Percentiles rank a stretch among this genome's conserved stretches.
Conservation (phyloP, 805 yeast genomes). For the Ogataea zsoltii region DNA sequence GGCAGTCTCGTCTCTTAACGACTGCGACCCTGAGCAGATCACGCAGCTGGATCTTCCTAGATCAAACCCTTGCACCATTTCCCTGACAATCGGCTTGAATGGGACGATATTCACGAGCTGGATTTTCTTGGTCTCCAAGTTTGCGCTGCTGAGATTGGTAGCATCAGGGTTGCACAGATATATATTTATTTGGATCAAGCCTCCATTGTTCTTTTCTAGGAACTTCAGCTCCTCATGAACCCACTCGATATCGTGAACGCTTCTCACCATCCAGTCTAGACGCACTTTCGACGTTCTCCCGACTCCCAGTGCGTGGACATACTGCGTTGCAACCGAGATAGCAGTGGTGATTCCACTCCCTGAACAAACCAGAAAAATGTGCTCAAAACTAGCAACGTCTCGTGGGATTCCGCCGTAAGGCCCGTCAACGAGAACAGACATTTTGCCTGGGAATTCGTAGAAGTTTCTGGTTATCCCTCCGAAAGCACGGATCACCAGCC, state of each 20-base stretch:
- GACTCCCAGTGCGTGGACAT: constrained; percentile 26
- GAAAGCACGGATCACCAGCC: constrained; percentile 46
- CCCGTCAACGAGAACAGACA: constrained; percentile 48
- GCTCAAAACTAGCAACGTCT: constrained; percentile 45
- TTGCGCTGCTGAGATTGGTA: neutral
- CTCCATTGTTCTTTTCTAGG: constrained; percentile 33
- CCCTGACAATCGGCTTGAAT: constrained; percentile 17
- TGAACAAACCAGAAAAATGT: constrained; percentile 41
- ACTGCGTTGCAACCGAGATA: constrained; percentile 39
- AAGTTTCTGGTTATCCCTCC: constrained; percentile 47
- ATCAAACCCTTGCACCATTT: constrained; percentile 23
- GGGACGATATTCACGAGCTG: constrained; percentile 1
- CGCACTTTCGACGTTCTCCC: constrained; percentile 32
- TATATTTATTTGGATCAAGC: constrained; percentile 25
- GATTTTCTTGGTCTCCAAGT: neutral
- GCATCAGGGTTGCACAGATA: constrained; percentile 10
- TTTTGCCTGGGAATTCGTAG: constrained; percentile 27
- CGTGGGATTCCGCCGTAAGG: constrained; percentile 60
- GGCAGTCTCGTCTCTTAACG: constrained; percentile 41
- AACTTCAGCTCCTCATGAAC: constrained; percentile 39
- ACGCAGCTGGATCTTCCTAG: constrained; percentile 40
- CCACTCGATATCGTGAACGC: constrained; percentile 40
- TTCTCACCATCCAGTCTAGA: constrained; percentile 47
- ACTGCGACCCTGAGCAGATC: constrained; percentile 47
- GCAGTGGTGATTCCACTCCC: constrained; percentile 59